These are phyloP conservation scores for Alternaria alternata DNA, from an alignment of 2,329 filamentous ascomycete genomes.

Conservation along the genomic window DNA sequence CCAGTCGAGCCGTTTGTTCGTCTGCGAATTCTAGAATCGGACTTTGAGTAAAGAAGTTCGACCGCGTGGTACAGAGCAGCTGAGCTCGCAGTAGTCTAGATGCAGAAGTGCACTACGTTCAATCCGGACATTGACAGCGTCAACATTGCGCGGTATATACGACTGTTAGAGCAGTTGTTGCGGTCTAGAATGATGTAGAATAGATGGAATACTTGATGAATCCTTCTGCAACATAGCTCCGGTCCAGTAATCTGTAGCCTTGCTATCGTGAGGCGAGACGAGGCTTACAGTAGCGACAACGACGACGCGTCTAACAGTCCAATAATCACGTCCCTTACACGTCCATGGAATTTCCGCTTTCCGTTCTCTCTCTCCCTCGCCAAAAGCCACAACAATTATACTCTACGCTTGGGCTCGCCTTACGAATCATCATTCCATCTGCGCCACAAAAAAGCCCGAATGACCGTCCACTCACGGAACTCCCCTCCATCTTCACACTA, in stretches of 20 bases:
- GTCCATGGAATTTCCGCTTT: background rate
- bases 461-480: background rate
- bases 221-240: background rate
- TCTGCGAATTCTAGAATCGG: background rate
- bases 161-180: background rate
- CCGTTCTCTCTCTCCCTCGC: too few relatives aligned
- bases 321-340: background rate
- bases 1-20: background rate
- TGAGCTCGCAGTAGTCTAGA: background rate
- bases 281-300: background rate
- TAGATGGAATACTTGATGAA: background rate
- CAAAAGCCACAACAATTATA: too few relatives aligned
- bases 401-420: background rate
- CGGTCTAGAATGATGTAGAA: background rate
- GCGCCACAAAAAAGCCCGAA: background rate
- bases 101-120: background rate
- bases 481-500: background rate
- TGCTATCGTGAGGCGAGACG: background rate
- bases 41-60: background rate
- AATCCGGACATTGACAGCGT: background rate
- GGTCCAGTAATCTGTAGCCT: background rate
- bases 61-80: conserved; percentile 1
- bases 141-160: background rate
- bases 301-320: background rate
- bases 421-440: background rate